Evolutionary conservation across 192 early-diverging fungal species (phyloP), one percentile per base, ranked within the genome.

Genomic region (Backusella luteola): DNA sequence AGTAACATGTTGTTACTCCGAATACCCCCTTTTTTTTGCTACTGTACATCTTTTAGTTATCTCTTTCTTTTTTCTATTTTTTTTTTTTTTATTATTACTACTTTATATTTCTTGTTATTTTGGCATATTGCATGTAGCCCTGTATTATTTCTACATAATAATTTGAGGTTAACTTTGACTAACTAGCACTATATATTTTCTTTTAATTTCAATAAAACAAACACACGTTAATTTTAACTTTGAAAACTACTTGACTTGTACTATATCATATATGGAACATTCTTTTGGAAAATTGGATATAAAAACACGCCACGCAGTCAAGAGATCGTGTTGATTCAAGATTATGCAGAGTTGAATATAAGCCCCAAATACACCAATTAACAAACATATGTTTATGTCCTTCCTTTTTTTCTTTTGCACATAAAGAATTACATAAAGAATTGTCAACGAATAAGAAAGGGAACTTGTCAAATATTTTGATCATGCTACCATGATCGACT

Each of bases 1-100:
- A 59, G 53, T 59, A 23, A 29, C 23, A 26, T 11, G 23, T 63
- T 8, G 21, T 63, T 14, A 26, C 56, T 59, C 56, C 3, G 21
- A 59, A 59, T 59, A 59, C 56, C 56, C 56, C 56, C n/a, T 59
- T 59, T 59, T 59, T 59, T 59, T 59, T 59, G 56, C 7, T 26
- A 19, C 8, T 59, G 56, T 59, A 59, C n/a, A 59, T 59, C n/a
- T 59, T 59, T 26, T 59, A 59, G 52, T 59, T 59, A 26, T 59
- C 23, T 23, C 52, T 53, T 53, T 53, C 8, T 56, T 21, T 21
- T n/a, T 21, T 23, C 21, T 56, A 21, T 56, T 23, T 6, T 53
- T 1, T n/a, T 52, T n/a, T n/a, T 52, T 52, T 52, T 29, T 29
- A 52, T 53, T 53, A n/a, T 53, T 53, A 53, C 21, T 53, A 53